Conservation (phyloP, 495 filamentous ascomycete species). For the Penicillium paxilli region DNA sequence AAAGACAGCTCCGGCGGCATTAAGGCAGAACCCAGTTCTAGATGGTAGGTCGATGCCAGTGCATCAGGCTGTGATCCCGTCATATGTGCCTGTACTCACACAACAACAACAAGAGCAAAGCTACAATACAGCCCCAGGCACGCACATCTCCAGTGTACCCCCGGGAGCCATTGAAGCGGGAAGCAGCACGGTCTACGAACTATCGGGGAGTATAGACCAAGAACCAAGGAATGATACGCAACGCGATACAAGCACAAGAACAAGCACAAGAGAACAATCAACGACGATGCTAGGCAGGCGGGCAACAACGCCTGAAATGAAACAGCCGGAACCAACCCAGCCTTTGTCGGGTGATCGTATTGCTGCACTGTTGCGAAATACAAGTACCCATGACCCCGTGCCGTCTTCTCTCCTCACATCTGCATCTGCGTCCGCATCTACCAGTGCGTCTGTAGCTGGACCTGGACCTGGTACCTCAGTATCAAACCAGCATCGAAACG, state of each 20-base stretch:
- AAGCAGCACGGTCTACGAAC: conserved; percentile 19
- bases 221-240: conserved; percentile 9
- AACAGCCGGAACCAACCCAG: not conserved
- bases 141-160: not conserved
- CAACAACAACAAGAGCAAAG: not conserved
- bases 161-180: not conserved
- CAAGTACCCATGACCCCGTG: not conserved
- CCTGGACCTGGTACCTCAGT: no score
- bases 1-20: not conserved
- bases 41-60: no score
- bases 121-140: not conserved
- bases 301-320: not conserved
- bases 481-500: not conserved
- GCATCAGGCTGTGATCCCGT: no score
- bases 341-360: not conserved
- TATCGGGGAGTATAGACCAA: conserved; percentile 29
- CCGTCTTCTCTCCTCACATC: not conserved
- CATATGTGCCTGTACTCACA: no score
- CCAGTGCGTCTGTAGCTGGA: not conserved
- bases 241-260: not conserved
- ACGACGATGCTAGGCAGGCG: not conserved
- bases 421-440: not conserved
- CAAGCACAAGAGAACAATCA: no score
- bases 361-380: not conserved
- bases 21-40: not conserved